Base-by-base conservation (phyloP, 495 filamentous ascomycete species). In the Evernia prunastri region DNA sequence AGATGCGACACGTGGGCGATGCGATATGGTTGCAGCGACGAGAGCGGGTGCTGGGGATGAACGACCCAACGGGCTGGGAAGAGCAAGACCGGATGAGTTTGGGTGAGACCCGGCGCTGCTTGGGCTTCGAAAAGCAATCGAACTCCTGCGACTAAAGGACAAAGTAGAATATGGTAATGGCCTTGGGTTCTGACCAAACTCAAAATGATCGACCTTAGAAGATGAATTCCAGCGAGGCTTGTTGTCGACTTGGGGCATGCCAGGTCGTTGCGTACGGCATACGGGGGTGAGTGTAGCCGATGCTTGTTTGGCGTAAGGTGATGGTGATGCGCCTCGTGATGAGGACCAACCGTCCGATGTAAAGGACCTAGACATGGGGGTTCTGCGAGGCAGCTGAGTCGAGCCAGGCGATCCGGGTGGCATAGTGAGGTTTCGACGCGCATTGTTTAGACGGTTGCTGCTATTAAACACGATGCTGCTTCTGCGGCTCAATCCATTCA, bases 211-310 rank as follows among this genome's bases (percentile, higher is more conserved):
- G 56, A 87, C 84, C 70, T 91, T 94, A 17, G 84, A 85, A 42
- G 87, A 90, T 10, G 71, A 64, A 71, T 88, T 96, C 92, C 92
- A 97, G 59, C 87, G 82, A 18, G 92, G 92, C 45, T 88, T 84
- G 68, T 82, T 82, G 63, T 82, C 79, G 29, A 72, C 66, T 18
- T 75, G 76, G 3, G 83, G 80, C 8, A 72, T 67, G 6, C 74
- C 65, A 4, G 77, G 71, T 23, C 82, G 80, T 43, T 80, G 78
- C 29, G 78, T 73, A 64, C 49, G 79, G 78, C 66, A 79, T 79
- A 8, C 77, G 66, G 73, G 79, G 4, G 84, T 82, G 10, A 87
- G 86, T 0, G 86, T 89, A 13, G 78, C 73, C 17, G 81, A 78
- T 35, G 78, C 74, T 59, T 79, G 76, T 64, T 76, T 75, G 40